Evolutionary conservation across 2,329 filamentous ascomycete species (phyloP), one percentile per base, ranked within the genome.

Genomic region (Tolypocladium nubicola): DNA sequence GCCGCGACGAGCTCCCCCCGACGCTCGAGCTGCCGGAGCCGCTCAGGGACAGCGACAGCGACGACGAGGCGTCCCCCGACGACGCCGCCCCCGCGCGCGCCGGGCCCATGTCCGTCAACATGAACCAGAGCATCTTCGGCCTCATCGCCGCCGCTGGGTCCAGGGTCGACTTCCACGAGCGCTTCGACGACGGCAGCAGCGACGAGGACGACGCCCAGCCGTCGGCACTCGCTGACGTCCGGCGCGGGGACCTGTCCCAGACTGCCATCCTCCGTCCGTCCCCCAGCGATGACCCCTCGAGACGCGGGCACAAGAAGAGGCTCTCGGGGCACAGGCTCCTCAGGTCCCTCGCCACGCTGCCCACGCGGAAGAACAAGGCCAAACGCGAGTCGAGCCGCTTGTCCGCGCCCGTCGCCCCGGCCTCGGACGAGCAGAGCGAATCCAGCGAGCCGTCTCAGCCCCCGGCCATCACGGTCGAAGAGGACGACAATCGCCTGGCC

Each of bases 81-180:
- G 76, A 80, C 41, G 72, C 78, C 49, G 62, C 72, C 5, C 71
- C 76, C 2, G 69, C 65, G 10, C 75, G 77, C 57, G 74, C 73
- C 41, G 72, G 75, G 16, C 75, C 78, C 61, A 76, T 81, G 69
- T 79, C 81, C 58, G 76, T 83, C 73, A 90, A 91, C 67, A 90
- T 96, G 85, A 94, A 96, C 71, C 92, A 96, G 77, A 95, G 90
- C 62, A 86, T 97, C 57, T 96, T 97, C 70, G 91, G 90, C 56
- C 83, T 97, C 73, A 92, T 97, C 63, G 89, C 92, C 8, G 90
- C 90, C 19, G 90, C 90, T 41, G 90, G 91, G 8, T 92, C 90
- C 37, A 85, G 84, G 59, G 86, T 88, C 55, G 88, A 95, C 72
- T 91, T 95, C 67, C 86, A 89, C 70, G 82, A 88, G 59, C 83